A percentile compares a stretch with the other conserved stretches of the same genome.
Evolutionary conservation across 345 rosid genomes (phyloP).

Genomic region (Pseudoturritis turrita): DNA sequence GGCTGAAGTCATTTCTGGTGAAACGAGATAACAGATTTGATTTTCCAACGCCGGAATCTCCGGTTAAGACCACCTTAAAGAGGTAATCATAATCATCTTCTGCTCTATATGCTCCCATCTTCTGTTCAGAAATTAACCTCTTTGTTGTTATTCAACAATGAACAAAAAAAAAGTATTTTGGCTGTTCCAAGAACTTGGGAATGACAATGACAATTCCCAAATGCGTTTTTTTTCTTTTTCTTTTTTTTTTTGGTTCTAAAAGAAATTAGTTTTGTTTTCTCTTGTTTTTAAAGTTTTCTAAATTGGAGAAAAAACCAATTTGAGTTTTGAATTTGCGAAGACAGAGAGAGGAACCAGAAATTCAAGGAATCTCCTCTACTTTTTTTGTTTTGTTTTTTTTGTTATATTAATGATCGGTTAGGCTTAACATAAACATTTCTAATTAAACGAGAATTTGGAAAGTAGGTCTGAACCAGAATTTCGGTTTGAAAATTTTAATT

Average conservation of each 20-base stretch:
- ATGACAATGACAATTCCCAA: conserved; percentile 3
- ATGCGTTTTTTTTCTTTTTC: not conserved
- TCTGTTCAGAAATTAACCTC: not conserved
- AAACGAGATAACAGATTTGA: conserved; percentile 79
- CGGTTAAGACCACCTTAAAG: conserved; percentile 82
- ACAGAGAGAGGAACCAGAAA: conserved; percentile 24
- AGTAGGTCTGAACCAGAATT: too few relatives aligned
- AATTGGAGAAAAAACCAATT: conserved; percentile 14
- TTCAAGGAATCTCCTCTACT: conserved; percentile 28
- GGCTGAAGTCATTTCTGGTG: conserved; percentile 79
- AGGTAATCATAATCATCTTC: conserved; percentile 76
- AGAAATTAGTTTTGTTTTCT: not conserved
- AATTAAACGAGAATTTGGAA: not conserved
- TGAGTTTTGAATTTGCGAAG: conserved; percentile 17
- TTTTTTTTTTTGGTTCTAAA: not conserved
- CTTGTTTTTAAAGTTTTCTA: conserved; percentile 24
- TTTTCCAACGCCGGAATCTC: conserved; percentile 90
- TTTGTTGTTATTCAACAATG: not conserved
- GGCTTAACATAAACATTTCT: conserved; percentile 25
- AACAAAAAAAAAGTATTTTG: not conserved
- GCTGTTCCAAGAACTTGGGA: conserved; percentile 24
- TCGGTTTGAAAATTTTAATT: too few relatives aligned
- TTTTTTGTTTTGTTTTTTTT: not conserved
- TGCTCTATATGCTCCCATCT: conserved; percentile 56
- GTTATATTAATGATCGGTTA: not conserved